Evolutionary conservation across 2,329 filamentous ascomycete species (phyloP).

Genomic region (Fusarium buxicola): DNA sequence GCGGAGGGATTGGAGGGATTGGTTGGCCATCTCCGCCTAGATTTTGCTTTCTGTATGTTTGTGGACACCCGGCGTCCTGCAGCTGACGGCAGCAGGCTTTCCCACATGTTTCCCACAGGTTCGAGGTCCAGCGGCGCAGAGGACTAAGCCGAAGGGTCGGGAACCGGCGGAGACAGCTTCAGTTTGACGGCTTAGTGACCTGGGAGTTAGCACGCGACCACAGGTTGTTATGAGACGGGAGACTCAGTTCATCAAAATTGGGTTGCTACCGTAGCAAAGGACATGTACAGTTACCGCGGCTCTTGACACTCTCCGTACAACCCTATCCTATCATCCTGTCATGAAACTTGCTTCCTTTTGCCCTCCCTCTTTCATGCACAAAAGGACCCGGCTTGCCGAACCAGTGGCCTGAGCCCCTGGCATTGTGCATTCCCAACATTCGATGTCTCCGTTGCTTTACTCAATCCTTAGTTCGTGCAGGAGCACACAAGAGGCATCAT

Average conservation of each 20-base stretch:
- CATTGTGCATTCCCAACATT: conserved; percentile 32
- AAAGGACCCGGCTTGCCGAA: conserved; percentile 32
- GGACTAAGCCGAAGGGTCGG: neutral
- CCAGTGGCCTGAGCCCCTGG: conserved; percentile 43
- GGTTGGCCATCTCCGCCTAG: conserved; percentile 19
- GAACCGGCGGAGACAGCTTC: conserved; percentile 12
- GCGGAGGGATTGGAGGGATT: conserved; percentile 33
- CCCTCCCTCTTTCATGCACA: neutral
- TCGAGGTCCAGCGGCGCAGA: neutral
- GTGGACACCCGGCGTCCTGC: conserved; percentile 32
- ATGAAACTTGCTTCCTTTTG: conserved; percentile 8
- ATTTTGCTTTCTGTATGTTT: conserved; percentile 27
- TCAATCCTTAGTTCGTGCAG: conserved; percentile 29
- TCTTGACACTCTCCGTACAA: conserved; percentile 14
- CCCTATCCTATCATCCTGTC: conserved; percentile 15
- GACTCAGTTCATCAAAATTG: neutral
- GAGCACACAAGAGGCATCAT: conserved; percentile 20
- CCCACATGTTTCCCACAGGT: conserved; percentile 23
- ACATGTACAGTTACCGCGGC: conserved; percentile 1
- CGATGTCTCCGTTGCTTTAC: conserved; percentile 15
- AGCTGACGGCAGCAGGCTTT: conserved; percentile 26
- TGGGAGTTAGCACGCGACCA: conserved; percentile 4
- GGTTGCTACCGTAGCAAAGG: neutral
- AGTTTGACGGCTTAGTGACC: neutral
- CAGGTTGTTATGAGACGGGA: neutral